Base-by-base conservation (phyloP, 805 yeast species). In the Spathaspora girioi region DNA sequence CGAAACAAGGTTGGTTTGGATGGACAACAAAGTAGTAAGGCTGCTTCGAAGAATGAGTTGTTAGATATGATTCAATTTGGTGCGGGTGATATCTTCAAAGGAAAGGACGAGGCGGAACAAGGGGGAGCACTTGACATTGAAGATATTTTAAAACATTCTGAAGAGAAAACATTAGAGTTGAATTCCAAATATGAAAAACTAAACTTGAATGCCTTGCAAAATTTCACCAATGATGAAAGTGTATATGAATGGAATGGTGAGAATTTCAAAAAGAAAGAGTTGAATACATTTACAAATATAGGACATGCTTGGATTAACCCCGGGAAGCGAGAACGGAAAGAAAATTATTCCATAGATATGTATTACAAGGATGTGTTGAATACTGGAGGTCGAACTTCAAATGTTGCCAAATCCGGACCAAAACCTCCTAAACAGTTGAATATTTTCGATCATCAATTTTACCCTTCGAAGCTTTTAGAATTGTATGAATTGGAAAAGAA, bases 171-270 rank as follows among this genome's bases (percentile, higher is more conserved):
- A 0, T 69, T 72, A 48, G 80, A 83, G 56, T 69, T 88, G 58
- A 81, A 82, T 58, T 70, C 78, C 41, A 84, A 84, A 64, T 88
- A 84, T 62, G 79, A 82, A 3, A 78, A 84, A 46, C 71, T 88
- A 46, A 89, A 91, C 45, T 73, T 88, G 49, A 90, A 84, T 63
- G 96, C 89, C 52, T 71, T 88, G 55, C 94, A 88, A 61, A 86
- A 84, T 62, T 87, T 86, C 63, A 75, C 87, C 27, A 80, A 85
- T 50, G 87, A 83, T 54, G 79, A 73, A 49, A 75, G 80, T 3
- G 92, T 89, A 12, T 88, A 88, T 67, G 93, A 88, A 67, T 88
- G 96, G 96, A 85, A 88, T 66, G 96, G 96, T 46, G 84, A 86
- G 56, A 86, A 86, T 61, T 88, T 87, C 71, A 84, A 85, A 67